Percentiles rank a stretch among this genome's conserved stretches.
phyloP scores from a whole-genome alignment of 495 filamentous ascomycete genomes.

The Neurospora pannonica region DNA sequence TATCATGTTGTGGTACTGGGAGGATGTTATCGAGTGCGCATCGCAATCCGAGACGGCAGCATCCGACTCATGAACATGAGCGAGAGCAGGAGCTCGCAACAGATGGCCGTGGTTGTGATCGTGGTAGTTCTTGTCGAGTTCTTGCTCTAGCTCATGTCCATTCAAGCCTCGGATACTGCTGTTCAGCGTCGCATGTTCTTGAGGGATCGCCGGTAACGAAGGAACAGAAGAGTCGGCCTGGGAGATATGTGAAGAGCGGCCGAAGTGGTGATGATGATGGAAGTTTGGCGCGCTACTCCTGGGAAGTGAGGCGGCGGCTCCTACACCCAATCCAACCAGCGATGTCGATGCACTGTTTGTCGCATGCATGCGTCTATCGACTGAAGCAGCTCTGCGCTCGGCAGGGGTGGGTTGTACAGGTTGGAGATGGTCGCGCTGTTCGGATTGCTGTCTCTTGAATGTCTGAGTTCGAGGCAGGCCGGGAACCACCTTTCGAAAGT shows the following conservation, averaged over 20 bases:
- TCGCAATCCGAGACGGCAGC: conserved; percentile 24
- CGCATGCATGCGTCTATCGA: conserved; percentile 49
- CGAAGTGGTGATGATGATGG: conserved; percentile 14
- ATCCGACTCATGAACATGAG: background rate
- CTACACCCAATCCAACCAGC: background rate
- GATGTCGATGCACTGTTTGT: conserved; percentile 19
- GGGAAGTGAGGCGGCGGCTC: conserved; percentile 20
- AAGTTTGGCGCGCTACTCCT: conserved; percentile 38
- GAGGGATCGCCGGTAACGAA: conserved; percentile 20
- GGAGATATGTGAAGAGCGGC: conserved; percentile 4
- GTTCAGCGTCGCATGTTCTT: conserved; percentile 19
- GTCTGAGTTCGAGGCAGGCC: conserved; percentile 65
- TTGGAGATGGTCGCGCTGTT: conserved; percentile 61
- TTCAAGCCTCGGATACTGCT: conserved; percentile 6
- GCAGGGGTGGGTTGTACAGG: conserved; percentile 48
- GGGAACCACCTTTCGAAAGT: conserved; percentile 66
- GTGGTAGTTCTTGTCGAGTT: conserved; percentile 3
- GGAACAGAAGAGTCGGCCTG: conserved; percentile 6
- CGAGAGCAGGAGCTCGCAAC: background rate
- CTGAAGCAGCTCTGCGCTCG: conserved; percentile 66
- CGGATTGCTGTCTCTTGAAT: conserved; percentile 73
- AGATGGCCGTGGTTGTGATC: conserved; percentile 1
- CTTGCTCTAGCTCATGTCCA: conserved; percentile 6
- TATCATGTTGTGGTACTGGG: conserved; percentile 49
- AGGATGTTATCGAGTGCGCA: conserved; percentile 38